Conservation (phyloP, 2,329 filamentous ascomycete genomes). For the Ophiostoma australiae region DNA sequence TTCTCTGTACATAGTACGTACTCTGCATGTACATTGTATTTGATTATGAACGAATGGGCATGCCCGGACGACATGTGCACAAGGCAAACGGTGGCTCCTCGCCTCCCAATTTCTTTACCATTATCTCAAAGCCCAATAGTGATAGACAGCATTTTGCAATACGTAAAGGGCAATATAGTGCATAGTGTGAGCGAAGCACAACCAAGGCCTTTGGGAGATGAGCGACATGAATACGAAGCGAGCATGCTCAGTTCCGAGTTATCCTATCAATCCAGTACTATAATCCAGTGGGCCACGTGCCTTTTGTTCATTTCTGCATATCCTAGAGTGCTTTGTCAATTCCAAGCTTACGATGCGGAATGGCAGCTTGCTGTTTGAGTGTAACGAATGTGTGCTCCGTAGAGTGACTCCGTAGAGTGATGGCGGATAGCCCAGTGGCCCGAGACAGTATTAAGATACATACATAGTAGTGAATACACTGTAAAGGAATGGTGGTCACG, state of each 20-base stretch:
- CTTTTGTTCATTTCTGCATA: background rate
- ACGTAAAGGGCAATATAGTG: background rate
- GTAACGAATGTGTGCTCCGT: background rate
- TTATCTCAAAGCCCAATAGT: background rate
- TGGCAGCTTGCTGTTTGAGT: background rate
- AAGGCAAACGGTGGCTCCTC: background rate
- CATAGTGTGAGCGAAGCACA: background rate
- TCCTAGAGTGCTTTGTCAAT: too few species aligned
- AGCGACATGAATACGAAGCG: background rate
- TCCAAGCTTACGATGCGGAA: background rate
- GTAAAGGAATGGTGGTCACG: background rate
- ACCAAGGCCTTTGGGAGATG: background rate
- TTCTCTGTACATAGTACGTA: background rate
- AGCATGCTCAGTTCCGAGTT: background rate
- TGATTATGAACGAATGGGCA: background rate
- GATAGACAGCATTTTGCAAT: too few species aligned
- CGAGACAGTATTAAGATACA: background rate
- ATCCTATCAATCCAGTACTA: background rate
- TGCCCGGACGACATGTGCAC: conserved; percentile 4
- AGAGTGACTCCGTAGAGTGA: background rate
- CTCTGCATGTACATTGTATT: background rate
- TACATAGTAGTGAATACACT: too few species aligned
- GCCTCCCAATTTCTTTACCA: background rate
- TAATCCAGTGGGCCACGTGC: background rate
- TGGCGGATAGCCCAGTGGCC: background rate